These are phyloP conservation scores for Hibiscus tridactylites DNA, from an alignment of 345 rosid species.

Conservation along the genomic window DNA sequence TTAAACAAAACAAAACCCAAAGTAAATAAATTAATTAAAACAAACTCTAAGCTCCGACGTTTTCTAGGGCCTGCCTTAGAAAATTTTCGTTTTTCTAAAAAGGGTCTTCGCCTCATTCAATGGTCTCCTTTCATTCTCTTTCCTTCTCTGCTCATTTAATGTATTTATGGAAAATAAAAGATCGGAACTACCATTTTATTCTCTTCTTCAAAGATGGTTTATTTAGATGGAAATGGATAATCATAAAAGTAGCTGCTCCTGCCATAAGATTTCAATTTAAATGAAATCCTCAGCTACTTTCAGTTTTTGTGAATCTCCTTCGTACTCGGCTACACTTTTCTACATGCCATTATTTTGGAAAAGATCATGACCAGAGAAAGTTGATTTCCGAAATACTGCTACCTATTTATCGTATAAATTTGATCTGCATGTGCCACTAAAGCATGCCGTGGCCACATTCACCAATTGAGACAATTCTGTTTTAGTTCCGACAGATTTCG, in stretches of 20 bases:
- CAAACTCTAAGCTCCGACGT: constrained; percentile 8
- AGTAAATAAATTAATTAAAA: background rate
- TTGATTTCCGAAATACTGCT: no score
- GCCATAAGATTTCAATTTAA: background rate
- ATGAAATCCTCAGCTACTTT: background rate
- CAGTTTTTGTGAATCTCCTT: background rate
- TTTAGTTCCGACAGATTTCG: background rate
- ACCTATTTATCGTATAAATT: background rate
- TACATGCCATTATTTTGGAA: background rate
- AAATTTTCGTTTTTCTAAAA: background rate
- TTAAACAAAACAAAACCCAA: background rate
- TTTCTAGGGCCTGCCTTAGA: background rate
- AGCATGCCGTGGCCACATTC: constrained; percentile 1
- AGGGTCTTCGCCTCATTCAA: background rate
- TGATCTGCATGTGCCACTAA: background rate
- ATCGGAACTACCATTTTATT: background rate
- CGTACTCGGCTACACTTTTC: background rate
- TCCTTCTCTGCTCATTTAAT: background rate
- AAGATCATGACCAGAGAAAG: background rate
- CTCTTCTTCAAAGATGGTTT: background rate
- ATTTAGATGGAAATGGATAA: background rate
- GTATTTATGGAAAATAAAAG: constrained; percentile 1
- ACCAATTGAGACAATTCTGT: background rate
- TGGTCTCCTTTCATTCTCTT: background rate
- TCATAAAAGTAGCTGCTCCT: background rate